Conservation (phyloP, 805 yeast genomes). For the Kockiozyma suomiensis region DNA sequence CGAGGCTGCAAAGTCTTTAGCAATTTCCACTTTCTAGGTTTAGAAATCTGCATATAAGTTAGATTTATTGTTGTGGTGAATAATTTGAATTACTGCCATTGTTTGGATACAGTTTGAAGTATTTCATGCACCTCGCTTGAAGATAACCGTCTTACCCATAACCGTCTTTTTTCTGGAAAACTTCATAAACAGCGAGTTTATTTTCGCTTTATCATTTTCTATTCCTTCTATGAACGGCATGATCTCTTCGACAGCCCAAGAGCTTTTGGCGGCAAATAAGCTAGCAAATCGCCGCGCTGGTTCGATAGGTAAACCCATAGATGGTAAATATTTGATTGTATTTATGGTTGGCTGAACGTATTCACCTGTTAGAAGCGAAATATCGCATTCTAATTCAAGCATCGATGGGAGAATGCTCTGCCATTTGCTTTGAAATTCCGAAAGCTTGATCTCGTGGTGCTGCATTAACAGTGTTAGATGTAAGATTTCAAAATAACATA, state of each 20-base stretch:
- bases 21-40: neutral
- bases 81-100: no score
- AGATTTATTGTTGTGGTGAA: no score
- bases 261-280: constrained; percentile 56
- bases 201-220: constrained; percentile 55
- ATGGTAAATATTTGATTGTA: constrained; percentile 57
- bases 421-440: constrained; percentile 40
- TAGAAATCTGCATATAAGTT: no score
- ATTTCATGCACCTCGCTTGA: constrained; percentile 29
- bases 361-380: constrained; percentile 58
- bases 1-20: constrained; percentile 52
- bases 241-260: constrained; percentile 66
- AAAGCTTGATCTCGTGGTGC: constrained; percentile 9
- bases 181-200: constrained; percentile 63
- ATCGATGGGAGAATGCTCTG: constrained; percentile 44
- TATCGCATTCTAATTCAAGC: constrained; percentile 62
- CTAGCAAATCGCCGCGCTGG: constrained; percentile 53
- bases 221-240: constrained; percentile 65
- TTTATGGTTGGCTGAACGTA: constrained; percentile 53
- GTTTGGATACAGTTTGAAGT: no score
- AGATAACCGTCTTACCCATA: constrained; percentile 20
- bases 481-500: neutral
- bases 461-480: no score
- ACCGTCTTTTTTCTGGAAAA: constrained; percentile 56
- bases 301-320: constrained; percentile 51